These are phyloP conservation scores for Oryza rufipogon DNA, from an alignment of 176 grass and related monocot species.

Conservation along the genomic window DNA sequence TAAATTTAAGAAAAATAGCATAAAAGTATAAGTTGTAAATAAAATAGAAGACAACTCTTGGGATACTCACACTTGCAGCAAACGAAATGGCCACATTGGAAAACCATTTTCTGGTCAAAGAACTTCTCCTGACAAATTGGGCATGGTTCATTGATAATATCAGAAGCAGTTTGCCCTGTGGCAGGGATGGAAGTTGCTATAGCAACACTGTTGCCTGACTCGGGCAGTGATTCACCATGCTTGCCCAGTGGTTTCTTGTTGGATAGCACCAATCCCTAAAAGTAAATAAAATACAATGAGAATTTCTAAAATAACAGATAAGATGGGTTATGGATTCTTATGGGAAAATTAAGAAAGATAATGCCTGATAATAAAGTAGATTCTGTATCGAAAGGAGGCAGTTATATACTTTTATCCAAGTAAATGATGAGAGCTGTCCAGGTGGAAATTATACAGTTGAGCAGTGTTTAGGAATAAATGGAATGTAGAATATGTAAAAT, in stretches of 20 bases:
- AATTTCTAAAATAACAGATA: conserved; percentile 14
- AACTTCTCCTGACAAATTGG: conserved; percentile 88
- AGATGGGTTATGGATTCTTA: conserved; percentile 6
- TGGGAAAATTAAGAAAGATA: conserved; percentile 17
- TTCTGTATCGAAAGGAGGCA: not conserved
- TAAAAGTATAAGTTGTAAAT: not conserved
- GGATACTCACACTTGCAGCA: conserved; percentile 93
- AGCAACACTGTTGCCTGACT: conserved; percentile 47
- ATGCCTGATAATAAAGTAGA: not conserved
- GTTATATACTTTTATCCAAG: conserved; percentile 19
- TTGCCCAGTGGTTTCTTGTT: conserved; percentile 45
- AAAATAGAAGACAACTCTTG: conserved; percentile 39
- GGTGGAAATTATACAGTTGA: conserved; percentile 3
- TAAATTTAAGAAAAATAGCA: conserved; percentile 18
- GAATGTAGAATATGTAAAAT: not conserved
- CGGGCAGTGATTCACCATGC: conserved; percentile 38
- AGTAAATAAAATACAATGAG: conserved; percentile 46
- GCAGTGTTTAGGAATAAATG: conserved; percentile 20
- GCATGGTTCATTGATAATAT: conserved; percentile 67
- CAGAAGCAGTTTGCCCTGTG: conserved; percentile 45
- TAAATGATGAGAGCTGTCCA: conserved; percentile 30
- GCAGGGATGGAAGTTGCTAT: conserved; percentile 32
- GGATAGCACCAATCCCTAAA: conserved; percentile 64
- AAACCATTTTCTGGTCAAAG: conserved; percentile 87
- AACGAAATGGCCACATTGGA: conserved; percentile 89